These are phyloP conservation scores for Boletus rex-veris DNA, from an alignment of 768 basidiomycete species.

Conservation along the genomic window DNA sequence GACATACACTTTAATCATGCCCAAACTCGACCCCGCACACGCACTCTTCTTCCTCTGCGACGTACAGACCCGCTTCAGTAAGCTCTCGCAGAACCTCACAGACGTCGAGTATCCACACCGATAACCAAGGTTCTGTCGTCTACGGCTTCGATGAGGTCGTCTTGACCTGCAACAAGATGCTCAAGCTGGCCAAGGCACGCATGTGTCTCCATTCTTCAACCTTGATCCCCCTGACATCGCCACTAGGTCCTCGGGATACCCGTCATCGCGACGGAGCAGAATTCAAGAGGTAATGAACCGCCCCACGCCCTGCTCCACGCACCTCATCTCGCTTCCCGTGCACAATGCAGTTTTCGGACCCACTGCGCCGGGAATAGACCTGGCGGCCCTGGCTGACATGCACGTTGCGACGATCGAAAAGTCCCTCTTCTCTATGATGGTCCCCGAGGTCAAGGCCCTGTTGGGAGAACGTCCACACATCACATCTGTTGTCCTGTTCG, in stretches of 20 bases:
- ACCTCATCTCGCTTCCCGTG: constrained; percentile 5
- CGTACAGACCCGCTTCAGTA: constrained; percentile 74
- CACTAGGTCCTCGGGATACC: constrained; percentile 55
- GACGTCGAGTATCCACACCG: neutral
- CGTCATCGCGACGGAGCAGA: constrained; percentile 83
- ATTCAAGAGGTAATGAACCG: constrained; percentile 57
- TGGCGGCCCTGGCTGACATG: constrained; percentile 50
- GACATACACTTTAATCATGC: constrained; percentile 20
- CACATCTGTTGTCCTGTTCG: constrained; percentile 70
- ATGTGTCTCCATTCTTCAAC: neutral
- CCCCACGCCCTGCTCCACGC: neutral
- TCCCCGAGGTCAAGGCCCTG: constrained; percentile 55
- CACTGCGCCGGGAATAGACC: constrained; percentile 60
- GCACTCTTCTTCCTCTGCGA: constrained; percentile 80
- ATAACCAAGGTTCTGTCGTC: constrained; percentile 45
- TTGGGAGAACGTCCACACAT: constrained; percentile 47
- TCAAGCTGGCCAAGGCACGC: constrained; percentile 66
- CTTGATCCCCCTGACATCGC: neutral
- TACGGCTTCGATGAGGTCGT: constrained; percentile 71
- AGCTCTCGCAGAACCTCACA: constrained; percentile 15
- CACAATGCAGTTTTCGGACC: constrained; percentile 56
- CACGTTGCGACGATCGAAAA: constrained; percentile 68
- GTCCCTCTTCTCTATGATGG: constrained; percentile 83
- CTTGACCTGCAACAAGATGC: constrained; percentile 67
- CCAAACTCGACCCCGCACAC: constrained; percentile 33